These are phyloP conservation scores for Incumbomyces delicatus DNA, from an alignment of 2,329 filamentous ascomycete species.

Conservation along the genomic window DNA sequence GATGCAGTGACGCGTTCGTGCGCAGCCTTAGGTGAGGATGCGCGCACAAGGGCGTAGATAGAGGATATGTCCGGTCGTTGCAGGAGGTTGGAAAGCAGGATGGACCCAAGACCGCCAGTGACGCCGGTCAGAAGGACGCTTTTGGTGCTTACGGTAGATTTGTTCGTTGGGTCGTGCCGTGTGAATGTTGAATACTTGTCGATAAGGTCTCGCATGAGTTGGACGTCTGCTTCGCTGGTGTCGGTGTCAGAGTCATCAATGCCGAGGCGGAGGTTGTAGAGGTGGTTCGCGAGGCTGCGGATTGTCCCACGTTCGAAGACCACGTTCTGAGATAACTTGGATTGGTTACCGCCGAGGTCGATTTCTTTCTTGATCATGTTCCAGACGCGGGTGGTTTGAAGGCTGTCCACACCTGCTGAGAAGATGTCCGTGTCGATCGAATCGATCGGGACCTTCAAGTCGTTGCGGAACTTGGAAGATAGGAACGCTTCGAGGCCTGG, in stretches of 20 bases:
- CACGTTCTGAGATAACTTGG: constrained; percentile 43
- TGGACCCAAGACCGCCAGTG: constrained; percentile 55
- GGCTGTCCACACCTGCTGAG: constrained; percentile 12
- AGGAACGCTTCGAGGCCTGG: constrained; percentile 10
- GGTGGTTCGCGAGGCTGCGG: constrained; percentile 28
- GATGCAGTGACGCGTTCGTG: constrained; percentile 35
- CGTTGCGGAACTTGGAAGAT: constrained; percentile 9
- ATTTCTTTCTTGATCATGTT: constrained; percentile 33
- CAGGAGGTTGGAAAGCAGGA: constrained; percentile 41
- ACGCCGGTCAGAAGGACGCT: constrained; percentile 45
- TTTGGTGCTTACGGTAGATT: not conserved
- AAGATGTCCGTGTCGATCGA: constrained; percentile 11
- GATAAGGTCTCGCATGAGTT: constrained; percentile 38
- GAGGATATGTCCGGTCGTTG: constrained; percentile 27
- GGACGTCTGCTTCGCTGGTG: constrained; percentile 23
- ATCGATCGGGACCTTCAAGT: constrained; percentile 4
- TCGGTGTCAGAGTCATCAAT: constrained; percentile 15
- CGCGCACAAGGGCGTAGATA: constrained; percentile 50
- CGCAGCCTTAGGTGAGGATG: constrained; percentile 32
- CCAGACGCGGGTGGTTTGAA: constrained; percentile 22
- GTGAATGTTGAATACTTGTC: constrained; percentile 27
- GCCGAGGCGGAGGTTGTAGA: constrained; percentile 21
- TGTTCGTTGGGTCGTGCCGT: constrained; percentile 4
- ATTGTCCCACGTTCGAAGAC: constrained; percentile 51
- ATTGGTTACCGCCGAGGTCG: constrained; percentile 7